phyloP scores from a whole-genome alignment of 2,329 filamentous ascomycete genomes.

The Hypoxylon sp. region DNA sequence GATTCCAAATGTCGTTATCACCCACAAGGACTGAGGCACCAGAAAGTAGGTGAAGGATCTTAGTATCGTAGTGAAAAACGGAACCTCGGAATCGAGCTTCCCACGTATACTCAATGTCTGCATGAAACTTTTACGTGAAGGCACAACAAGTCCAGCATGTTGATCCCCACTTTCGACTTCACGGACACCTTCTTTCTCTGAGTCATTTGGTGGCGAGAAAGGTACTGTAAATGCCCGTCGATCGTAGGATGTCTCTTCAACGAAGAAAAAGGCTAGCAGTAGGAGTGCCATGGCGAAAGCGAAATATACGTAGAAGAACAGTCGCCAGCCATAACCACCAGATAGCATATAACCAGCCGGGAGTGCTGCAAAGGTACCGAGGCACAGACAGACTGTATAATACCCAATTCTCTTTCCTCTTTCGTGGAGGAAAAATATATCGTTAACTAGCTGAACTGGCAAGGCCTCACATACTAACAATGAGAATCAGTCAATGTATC shows the following conservation, averaged over 20 bases:
- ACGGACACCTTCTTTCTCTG: constrained; percentile 45
- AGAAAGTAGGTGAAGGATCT: constrained; percentile 62
- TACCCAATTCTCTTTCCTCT: constrained; percentile 69
- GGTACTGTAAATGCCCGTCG: constrained; percentile 44
- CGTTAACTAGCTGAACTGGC: constrained; percentile 62
- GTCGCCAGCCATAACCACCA: constrained; percentile 70
- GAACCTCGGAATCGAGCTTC: constrained; percentile 57
- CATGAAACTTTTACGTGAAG: constrained; percentile 58
- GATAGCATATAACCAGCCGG: constrained; percentile 74
- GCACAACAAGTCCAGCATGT: constrained; percentile 41
- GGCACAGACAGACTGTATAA: constrained; percentile 72
- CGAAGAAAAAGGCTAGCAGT: constrained; percentile 66
- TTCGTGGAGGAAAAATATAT: constrained; percentile 64
- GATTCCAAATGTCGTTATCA: constrained; percentile 62
- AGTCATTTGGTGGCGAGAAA: constrained; percentile 42
- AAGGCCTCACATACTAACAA: constrained; percentile 60
- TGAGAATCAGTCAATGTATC: not conserved
- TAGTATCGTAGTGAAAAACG: constrained; percentile 61
- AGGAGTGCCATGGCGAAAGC: constrained; percentile 65
- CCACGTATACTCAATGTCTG: constrained; percentile 60
- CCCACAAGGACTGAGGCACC: constrained; percentile 63
- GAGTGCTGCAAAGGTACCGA: constrained; percentile 69
- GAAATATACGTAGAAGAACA: constrained; percentile 74
- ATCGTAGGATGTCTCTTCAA: constrained; percentile 67
- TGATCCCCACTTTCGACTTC: constrained; percentile 39